Evolutionary conservation across 208 protist genomes (phyloP).

Genomic region (Trypanosoma mega): DNA sequence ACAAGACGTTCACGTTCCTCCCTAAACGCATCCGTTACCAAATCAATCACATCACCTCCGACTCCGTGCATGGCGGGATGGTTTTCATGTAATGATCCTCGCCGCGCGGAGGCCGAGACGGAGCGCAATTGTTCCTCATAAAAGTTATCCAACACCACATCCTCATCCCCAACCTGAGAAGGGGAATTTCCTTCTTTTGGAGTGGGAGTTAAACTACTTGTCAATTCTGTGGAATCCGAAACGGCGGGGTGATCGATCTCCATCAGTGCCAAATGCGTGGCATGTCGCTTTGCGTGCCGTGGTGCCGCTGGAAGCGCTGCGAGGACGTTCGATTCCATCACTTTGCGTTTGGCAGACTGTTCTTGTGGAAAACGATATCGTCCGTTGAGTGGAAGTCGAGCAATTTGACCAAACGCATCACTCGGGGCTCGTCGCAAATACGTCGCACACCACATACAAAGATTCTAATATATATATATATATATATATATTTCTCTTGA

Average conservation of each 20-base stretch:
- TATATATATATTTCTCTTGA: no score
- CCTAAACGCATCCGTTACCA: conserved; percentile 85
- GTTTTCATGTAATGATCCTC: conserved; percentile 18
- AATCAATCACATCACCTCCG: conserved; percentile 73
- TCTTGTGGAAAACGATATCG: conserved; percentile 27
- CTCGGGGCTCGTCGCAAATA: conserved; percentile 9
- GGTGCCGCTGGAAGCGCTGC: conserved; percentile 5
- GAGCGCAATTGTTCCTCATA: conserved; percentile 8
- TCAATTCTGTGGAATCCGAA: no score
- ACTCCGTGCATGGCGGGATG: conserved; percentile 67
- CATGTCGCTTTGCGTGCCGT: background rate
- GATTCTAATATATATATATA: conserved; percentile 6
- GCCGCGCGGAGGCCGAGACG: conserved; percentile 14
- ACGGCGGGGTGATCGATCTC: background rate
- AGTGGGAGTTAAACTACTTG: no score
- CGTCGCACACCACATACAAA: background rate
- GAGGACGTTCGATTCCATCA: conserved; percentile 24
- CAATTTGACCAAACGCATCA: conserved; percentile 18
- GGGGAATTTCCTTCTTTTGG: no score
- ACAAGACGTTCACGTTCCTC: conserved; percentile 63
- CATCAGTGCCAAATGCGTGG: conserved; percentile 19
- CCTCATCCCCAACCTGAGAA: conserved; percentile 27
- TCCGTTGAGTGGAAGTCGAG: conserved; percentile 24
- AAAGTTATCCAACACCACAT: conserved; percentile 26
- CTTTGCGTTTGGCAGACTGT: conserved; percentile 24